Evolutionary conservation across 352 stramenopile species (phyloP).

Genomic region (Phytophthora litchii): DNA sequence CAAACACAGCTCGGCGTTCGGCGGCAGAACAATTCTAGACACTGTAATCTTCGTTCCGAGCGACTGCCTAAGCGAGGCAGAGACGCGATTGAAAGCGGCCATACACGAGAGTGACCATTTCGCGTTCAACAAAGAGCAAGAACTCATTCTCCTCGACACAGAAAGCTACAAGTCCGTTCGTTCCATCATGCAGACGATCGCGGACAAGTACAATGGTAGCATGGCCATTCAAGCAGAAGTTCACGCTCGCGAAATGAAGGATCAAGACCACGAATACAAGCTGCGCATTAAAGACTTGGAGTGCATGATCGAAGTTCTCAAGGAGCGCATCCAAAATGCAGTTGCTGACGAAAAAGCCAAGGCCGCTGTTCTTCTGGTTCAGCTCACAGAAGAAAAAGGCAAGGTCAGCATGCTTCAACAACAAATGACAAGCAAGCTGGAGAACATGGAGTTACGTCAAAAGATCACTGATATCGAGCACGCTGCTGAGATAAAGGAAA

Average conservation of each 20-base stretch:
- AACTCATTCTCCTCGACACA: neutral
- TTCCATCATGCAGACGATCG: neutral
- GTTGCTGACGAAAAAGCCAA: neutral
- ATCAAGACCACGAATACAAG: conserved; percentile 1
- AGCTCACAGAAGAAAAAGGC: conserved; percentile 2
- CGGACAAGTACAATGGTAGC: neutral
- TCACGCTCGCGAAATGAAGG: conserved; percentile 1
- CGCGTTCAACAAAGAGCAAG: conserved; percentile 1
- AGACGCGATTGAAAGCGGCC: neutral
- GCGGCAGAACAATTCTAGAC: neutral
- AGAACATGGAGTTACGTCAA: conserved; percentile 4
- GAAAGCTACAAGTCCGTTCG: neutral
- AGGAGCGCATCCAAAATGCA: conserved; percentile 3
- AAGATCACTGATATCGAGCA: conserved; percentile 2
- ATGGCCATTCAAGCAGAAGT: neutral
- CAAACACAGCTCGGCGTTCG: neutral
- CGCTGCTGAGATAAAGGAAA: conserved; percentile 3
- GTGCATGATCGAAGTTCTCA: neutral
- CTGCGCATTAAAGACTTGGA: conserved; percentile 4
- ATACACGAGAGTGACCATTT: neutral
- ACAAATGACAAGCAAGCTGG: conserved; percentile 4
- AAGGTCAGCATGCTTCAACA: conserved; percentile 3
- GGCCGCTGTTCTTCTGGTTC: conserved; percentile 2
- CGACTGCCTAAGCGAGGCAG: neutral
- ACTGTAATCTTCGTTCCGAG: conserved; percentile 1